Percentiles rank a stretch among this genome's conserved stretches.
Conservation (phyloP, 2,329 filamentous ascomycete species). For the Aspergillus neoniger region DNA sequence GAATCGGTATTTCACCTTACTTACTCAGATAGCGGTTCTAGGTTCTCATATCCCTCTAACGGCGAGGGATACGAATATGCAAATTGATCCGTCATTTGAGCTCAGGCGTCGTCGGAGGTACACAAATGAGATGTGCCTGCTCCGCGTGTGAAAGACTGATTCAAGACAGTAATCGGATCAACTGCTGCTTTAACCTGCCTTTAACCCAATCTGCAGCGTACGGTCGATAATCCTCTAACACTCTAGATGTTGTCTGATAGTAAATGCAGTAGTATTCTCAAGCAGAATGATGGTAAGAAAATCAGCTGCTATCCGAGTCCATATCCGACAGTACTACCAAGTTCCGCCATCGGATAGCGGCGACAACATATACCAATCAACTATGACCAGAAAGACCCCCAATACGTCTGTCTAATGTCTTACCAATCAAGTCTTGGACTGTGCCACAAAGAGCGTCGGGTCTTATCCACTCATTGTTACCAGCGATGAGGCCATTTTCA, state of each 20-base stretch:
- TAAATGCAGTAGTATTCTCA: background rate
- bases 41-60: slow-evolving; percentile 53
- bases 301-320: background rate
- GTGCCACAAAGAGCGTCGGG: background rate
- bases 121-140: background rate
- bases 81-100: slow-evolving; percentile 52
- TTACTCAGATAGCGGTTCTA: slow-evolving; percentile 50
- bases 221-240: background rate
- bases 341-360: background rate
- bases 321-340: background rate
- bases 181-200: background rate
- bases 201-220: background rate
- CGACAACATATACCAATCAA: background rate
- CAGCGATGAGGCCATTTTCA: background rate
- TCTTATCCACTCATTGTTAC: background rate
- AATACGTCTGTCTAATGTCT: background rate
- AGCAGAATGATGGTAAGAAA: background rate
- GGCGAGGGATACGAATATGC: slow-evolving; percentile 59
- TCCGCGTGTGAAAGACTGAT: background rate
- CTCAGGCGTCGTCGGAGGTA: background rate
- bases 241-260: background rate
- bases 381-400: no score
- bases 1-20: slow-evolving; percentile 13
- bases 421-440: background rate
- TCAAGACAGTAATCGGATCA: background rate